phyloP scores from a whole-genome alignment of 192 early-diverging fungal genomes.

The Phycomyces blakesleeanus region DNA sequence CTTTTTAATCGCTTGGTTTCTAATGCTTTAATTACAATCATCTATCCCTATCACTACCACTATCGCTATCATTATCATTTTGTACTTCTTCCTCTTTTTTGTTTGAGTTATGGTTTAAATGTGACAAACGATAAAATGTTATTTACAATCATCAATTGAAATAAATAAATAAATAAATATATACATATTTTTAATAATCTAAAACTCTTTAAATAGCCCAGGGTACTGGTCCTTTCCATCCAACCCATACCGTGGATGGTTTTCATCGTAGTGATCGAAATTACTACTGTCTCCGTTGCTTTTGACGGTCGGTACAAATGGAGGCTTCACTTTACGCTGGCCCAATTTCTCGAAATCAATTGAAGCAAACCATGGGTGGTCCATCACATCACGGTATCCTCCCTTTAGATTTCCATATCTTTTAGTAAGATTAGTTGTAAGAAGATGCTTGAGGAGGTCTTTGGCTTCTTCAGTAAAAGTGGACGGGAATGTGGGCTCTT shows the following conservation, averaged over 20 bases:
- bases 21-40: too few species aligned
- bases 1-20: too few species aligned
- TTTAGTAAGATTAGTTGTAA: slow-evolving; percentile 74
- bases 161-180: neutral
- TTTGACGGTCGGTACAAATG: slow-evolving; percentile 44
- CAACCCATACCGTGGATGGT: slow-evolving; percentile 5
- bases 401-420: slow-evolving; percentile 81
- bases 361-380: slow-evolving; percentile 74
- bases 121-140: too few species aligned
- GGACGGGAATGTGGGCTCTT: slow-evolving; percentile 66
- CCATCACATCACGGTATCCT: slow-evolving; percentile 73
- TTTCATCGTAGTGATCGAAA: slow-evolving; percentile 34
- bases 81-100: too few species aligned
- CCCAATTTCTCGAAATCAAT: slow-evolving; percentile 32
- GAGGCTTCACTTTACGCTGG: slow-evolving; percentile 42
- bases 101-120: too few species aligned
- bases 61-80: too few species aligned
- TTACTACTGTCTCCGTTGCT: slow-evolving; percentile 23
- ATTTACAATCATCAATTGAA: too few species aligned
- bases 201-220: slow-evolving; percentile 12
- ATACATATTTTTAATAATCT: neutral
- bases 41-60: too few species aligned
- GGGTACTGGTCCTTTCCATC: slow-evolving; percentile 12
- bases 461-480: slow-evolving; percentile 63
- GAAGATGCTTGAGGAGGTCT: slow-evolving; percentile 70